phyloP scores from a whole-genome alignment of 148 eudicot species.

The Silene uniflora region DNA sequence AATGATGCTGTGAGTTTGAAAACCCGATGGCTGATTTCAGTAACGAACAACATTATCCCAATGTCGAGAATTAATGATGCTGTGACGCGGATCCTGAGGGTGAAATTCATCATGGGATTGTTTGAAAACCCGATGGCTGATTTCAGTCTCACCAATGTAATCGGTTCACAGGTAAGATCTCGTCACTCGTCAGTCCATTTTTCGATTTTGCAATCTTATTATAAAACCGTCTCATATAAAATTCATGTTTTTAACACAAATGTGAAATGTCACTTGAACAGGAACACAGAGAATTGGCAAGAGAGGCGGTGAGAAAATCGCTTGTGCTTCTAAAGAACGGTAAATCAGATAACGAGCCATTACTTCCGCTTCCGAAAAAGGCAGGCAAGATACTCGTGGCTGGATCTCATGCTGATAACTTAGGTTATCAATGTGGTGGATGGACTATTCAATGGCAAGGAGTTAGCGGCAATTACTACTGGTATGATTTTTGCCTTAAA shows the following conservation, averaged over 20 bases:
- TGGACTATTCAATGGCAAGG: conserved; percentile 77
- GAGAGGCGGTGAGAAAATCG: conserved; percentile 69
- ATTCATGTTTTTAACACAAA: too few species aligned
- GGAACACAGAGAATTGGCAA: conserved; percentile 64
- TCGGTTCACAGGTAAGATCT: conserved; percentile 45
- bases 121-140: conserved; percentile 59
- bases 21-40: too few species aligned
- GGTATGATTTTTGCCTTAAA: conserved; percentile 27
- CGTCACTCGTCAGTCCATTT: not conserved
- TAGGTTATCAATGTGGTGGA: conserved; percentile 69
- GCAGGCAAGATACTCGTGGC: conserved; percentile 63
- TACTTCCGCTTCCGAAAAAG: conserved; percentile 62
- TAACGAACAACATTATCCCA: conserved; percentile 38
- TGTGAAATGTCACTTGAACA: conserved; percentile 20
- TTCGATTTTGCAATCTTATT: not conserved
- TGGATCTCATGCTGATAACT: conserved; percentile 58
- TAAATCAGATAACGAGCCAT: conserved; percentile 28
- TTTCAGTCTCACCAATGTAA: conserved; percentile 36
- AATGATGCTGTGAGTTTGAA: too few species aligned
- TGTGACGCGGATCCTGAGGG: conserved; percentile 51
- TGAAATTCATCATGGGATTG: conserved; percentile 64
- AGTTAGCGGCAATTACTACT: conserved; percentile 39
- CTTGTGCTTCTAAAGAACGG: conserved; percentile 69
- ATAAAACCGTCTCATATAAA: not conserved
- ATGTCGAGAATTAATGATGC: conserved; percentile 65